These are phyloP conservation scores for Dipteronia sinensis DNA, from an alignment of 345 rosid species.

Conservation along the genomic window DNA sequence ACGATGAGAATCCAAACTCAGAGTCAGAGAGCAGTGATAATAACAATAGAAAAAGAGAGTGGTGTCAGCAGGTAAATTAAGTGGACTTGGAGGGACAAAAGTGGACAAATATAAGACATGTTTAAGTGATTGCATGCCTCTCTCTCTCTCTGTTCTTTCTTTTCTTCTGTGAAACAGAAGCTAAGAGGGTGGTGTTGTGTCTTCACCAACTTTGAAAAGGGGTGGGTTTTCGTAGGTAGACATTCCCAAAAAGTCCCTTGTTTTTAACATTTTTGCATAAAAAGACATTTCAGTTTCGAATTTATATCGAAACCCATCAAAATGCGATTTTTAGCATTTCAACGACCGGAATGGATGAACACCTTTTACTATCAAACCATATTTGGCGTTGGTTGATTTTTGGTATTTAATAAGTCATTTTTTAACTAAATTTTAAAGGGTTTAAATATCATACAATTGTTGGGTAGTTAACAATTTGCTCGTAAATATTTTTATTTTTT, in stretches of 20 bases:
- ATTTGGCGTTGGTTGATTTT: too few species aligned
- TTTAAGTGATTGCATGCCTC: slow-evolving; percentile 48
- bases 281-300: too few species aligned
- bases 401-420: too few species aligned
- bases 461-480: too few species aligned
- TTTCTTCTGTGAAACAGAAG: slow-evolving; percentile 52
- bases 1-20: not conserved
- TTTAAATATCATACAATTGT: too few species aligned
- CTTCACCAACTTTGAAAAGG: slow-evolving; percentile 59
- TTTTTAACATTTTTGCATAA: not conserved
- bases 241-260: not conserved
- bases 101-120: slow-evolving; percentile 33
- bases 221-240: slow-evolving; percentile 5
- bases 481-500: too few species aligned
- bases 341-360: too few species aligned
- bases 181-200: slow-evolving; percentile 35
- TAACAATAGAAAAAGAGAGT: slow-evolving; percentile 11
- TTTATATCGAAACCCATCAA: not conserved
- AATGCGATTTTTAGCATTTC: too few species aligned
- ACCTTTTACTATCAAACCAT: too few species aligned
- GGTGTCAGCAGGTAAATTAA: slow-evolving; percentile 41
- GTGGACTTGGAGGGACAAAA: slow-evolving; percentile 36
- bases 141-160: slow-evolving; percentile 21
- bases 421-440: too few species aligned
- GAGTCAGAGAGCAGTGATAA: slow-evolving; percentile 9